A percentile compares a stretch with the other conserved stretches of the same genome.
These are phyloP conservation scores for Cladosporium austrohemisphaericum DNA, from an alignment of 2,329 filamentous ascomycete species.

Conservation along the genomic window DNA sequence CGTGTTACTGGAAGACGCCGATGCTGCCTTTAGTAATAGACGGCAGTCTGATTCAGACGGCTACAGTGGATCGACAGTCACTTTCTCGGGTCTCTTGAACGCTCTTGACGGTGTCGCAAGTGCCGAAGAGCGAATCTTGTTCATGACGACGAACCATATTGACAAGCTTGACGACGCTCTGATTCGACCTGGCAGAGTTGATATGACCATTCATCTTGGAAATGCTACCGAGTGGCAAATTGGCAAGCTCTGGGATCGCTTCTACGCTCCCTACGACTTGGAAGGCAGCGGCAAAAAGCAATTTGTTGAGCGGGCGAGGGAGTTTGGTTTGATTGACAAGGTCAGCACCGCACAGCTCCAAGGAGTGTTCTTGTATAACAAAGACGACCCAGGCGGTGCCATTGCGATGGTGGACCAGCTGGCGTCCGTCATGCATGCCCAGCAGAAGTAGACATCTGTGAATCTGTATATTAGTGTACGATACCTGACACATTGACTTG, in stretches of 20 bases:
- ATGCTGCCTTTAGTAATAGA: conserved; percentile 83
- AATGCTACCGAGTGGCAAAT: conserved; percentile 86
- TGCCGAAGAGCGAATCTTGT: conserved; percentile 88
- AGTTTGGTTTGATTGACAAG: conserved; percentile 66
- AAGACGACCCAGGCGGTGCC: conserved; percentile 81
- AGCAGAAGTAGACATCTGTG: background rate
- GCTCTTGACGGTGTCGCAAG: conserved; percentile 81
- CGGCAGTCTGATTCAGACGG: conserved; percentile 74
- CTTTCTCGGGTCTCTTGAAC: conserved; percentile 81
- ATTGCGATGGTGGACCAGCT: conserved; percentile 49
- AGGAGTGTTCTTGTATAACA: conserved; percentile 92
- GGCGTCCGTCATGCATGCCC: conserved; percentile 17
- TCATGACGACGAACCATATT: conserved; percentile 91
- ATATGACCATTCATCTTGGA: conserved; percentile 86
- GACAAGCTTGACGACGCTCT: conserved; percentile 85
- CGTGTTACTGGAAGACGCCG: conserved; percentile 82
- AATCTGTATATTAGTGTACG: conserved; percentile 9
- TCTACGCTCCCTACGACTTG: conserved; percentile 78
- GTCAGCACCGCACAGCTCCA: conserved; percentile 89
- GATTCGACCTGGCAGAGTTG: conserved; percentile 85
- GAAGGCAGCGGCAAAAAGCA: conserved; percentile 59
- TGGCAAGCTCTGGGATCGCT: conserved; percentile 83
- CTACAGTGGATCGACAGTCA: conserved; percentile 82
- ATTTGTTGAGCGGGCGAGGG: conserved; percentile 68
- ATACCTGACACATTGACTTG: background rate